Conservation (phyloP, 116 monocot species). For the Iris pallida region DNA sequence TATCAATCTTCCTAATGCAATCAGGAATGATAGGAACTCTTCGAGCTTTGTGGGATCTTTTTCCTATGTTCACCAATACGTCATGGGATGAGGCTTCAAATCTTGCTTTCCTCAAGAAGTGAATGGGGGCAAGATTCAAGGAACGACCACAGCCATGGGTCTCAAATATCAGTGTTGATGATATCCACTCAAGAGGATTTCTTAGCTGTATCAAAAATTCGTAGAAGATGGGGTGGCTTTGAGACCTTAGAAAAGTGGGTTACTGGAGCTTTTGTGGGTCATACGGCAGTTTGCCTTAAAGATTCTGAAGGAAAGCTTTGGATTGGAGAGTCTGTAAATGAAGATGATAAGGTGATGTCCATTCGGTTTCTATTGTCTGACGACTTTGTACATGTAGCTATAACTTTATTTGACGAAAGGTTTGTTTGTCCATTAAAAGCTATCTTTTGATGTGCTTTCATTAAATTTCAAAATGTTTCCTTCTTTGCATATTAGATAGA, state of each 20-base stretch:
- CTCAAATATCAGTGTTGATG: constrained; percentile 52
- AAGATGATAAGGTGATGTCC: constrained; percentile 57
- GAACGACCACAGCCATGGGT: constrained; percentile 64
- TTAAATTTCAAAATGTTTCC: too few relatives aligned
- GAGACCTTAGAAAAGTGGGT: constrained; percentile 88
- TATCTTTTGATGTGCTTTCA: neutral
- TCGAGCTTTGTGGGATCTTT: constrained; percentile 72
- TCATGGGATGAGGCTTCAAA: constrained; percentile 69
- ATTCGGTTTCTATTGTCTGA: neutral
- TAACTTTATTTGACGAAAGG: neutral
- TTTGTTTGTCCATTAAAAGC: neutral
- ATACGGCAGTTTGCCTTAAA: constrained; percentile 61
- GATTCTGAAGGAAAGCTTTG: constrained; percentile 78
- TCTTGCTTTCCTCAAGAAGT: constrained; percentile 59
- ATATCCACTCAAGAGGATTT: constrained; percentile 82
- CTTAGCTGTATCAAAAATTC: constrained; percentile 68
- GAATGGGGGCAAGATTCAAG: constrained; percentile 77
- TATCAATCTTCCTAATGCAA: constrained; percentile 72
- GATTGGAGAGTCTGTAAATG: constrained; percentile 78
- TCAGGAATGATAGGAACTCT: constrained; percentile 81
- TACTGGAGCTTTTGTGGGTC: constrained; percentile 74
- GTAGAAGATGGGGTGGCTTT: constrained; percentile 84
- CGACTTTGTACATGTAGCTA: neutral
- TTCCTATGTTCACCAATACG: constrained; percentile 64
- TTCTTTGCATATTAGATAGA: too few relatives aligned